Evolutionary conservation across 305 asterid genomes (phyloP).

Genomic region (Striga hermonthica): DNA sequence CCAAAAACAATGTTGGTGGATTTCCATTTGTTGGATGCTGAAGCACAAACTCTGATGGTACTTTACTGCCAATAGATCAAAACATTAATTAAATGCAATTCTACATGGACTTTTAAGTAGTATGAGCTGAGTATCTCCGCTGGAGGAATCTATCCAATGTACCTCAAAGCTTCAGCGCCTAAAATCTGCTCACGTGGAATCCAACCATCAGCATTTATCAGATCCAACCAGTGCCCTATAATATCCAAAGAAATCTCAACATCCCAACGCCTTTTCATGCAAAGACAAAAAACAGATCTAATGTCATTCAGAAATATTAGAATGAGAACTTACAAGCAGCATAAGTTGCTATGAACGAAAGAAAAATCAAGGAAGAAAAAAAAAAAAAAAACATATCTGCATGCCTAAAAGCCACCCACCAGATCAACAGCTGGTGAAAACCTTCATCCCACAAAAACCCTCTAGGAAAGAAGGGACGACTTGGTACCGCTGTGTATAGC

Average conservation of each 20-base stretch:
- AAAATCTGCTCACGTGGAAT: constrained; percentile 97
- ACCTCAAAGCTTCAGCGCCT: constrained; percentile 98
- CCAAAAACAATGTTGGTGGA: constrained; percentile 87
- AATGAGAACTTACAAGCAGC: constrained; percentile 10
- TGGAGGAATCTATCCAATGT: constrained; percentile 26
- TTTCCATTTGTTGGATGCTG: constrained; percentile 95
- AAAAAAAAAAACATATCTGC: constrained; percentile 2
- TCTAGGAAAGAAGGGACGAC: constrained; percentile 97
- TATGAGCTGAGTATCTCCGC: constrained; percentile 22
- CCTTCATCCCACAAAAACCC: constrained; percentile 99
- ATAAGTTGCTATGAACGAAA: constrained; percentile 11
- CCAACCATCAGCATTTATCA: constrained; percentile 97
- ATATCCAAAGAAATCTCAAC: constrained; percentile 78
- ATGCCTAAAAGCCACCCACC: constrained; percentile 50
- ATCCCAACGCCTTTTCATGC: constrained; percentile 89
- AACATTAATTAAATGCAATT: constrained; percentile 23
- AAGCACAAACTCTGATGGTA: constrained; percentile 87
- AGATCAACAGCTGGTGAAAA: constrained; percentile 86
- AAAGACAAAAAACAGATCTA: constrained; percentile 29
- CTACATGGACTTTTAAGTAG: constrained; percentile 13
- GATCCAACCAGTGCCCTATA: constrained; percentile 94
- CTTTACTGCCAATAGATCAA: constrained; percentile 68
- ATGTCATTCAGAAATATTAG: constrained; percentile 18
- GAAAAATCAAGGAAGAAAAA: constrained; percentile 5
- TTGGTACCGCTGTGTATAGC: constrained; percentile 94